Evolutionary conservation across 352 stramenopile species (phyloP).

Genomic region (Pythium insidiosum): DNA sequence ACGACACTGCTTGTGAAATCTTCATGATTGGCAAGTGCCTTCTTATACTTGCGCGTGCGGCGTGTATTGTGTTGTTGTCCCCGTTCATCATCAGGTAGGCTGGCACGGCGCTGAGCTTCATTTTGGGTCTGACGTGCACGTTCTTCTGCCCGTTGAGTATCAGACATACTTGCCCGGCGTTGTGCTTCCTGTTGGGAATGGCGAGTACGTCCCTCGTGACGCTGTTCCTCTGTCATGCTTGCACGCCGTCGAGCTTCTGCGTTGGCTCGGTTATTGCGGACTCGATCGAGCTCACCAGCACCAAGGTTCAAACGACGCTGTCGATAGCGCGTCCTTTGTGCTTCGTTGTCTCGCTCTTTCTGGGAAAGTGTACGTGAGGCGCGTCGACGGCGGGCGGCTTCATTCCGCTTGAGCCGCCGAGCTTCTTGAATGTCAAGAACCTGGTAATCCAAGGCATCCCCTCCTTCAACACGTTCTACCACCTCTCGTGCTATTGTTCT

Average conservation of each 20-base stretch:
- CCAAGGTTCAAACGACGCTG: background rate
- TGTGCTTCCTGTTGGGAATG: too few relatives aligned
- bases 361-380: background rate
- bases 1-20: background rate
- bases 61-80: background rate
- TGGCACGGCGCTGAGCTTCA: background rate
- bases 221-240: background rate
- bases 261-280: background rate
- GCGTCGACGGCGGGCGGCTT: background rate
- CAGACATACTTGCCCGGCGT: too few relatives aligned
- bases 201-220: background rate
- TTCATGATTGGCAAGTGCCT: slow-evolving; percentile 5
- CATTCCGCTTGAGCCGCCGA: background rate
- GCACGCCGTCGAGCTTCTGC: background rate
- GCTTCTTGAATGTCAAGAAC: too few relatives aligned
- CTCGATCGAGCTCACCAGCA: background rate
- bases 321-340: background rate
- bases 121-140: background rate
- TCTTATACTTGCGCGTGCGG: too few relatives aligned
- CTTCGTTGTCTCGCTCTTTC: background rate
- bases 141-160: too few relatives aligned
- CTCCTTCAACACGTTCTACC: too few relatives aligned
- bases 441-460: too few relatives aligned
- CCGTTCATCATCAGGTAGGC: background rate
- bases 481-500: too few relatives aligned